Evolutionary conservation across 140 eudicot species (phyloP).

Genomic region (Erigeron philadelphicus): DNA sequence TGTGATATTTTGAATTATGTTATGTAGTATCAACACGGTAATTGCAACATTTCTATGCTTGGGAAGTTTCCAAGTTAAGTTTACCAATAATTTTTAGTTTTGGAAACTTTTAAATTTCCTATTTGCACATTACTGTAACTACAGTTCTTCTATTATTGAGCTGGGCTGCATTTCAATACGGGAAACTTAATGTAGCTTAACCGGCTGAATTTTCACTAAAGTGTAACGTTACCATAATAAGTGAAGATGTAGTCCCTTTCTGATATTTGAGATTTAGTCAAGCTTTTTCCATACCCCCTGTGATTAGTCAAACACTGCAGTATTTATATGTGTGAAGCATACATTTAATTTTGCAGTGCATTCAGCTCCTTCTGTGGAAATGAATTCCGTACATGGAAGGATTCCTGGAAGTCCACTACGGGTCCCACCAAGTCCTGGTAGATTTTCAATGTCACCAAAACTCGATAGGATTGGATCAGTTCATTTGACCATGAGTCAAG

Average conservation of each 20-base stretch:
- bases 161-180: background rate
- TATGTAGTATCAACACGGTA: background rate
- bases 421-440: constrained; percentile 84
- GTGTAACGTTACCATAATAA: background rate
- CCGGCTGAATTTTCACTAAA: constrained; percentile 1
- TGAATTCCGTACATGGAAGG: constrained; percentile 56
- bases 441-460: constrained; percentile 88
- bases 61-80: background rate
- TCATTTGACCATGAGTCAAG: constrained; percentile 67
- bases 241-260: background rate
- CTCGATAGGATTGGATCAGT: constrained; percentile 69
- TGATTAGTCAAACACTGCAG: background rate
- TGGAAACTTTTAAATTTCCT: background rate
- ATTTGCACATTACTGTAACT: background rate
- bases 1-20: background rate
- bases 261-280: background rate
- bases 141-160: background rate
- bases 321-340: background rate
- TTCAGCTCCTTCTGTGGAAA: constrained; percentile 57
- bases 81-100: background rate
- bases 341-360: constrained; percentile 52
- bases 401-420: constrained; percentile 61
- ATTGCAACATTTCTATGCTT: background rate
- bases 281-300: background rate
- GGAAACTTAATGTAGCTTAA: background rate